Evolutionary conservation across 352 stramenopile species (phyloP), one percentile per base, ranked within the genome.

Genomic region (Globisporangium spiculum): DNA sequence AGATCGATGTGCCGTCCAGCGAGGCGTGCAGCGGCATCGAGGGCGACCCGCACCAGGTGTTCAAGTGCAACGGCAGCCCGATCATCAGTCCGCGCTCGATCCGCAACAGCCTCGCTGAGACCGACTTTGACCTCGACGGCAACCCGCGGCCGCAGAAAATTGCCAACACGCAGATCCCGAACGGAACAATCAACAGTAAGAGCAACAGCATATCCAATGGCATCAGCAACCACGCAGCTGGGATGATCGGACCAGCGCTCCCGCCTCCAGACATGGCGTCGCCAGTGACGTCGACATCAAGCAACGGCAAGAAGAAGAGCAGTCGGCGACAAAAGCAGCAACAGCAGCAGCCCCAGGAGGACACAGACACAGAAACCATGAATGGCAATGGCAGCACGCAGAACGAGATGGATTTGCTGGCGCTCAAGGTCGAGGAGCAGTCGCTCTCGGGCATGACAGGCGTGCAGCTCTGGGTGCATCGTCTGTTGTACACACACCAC

Each of bases 81-180:
- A 91, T 86, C 48, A 86, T 91, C 59, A 92, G 84, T 55, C 84
- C 84, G n/a, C 69, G 82, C 1, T 82, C 80, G 14, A 90, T 92
- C 70, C 80, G 79, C 58, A 86, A 88, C 65, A 88, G 77, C 22
- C 73, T 92, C 24, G 76, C 78, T 10, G 84, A 90, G 63, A 74
- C 81, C 30, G 75, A 86, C 57, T 84, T 78, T 54, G 80, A 78
- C 20, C 62, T 84, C 20, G 72, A 89, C 22, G 75, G 72, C 27
- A 80, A 86, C 65, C 60, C 76, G 1, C 65, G 77, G 32, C 71
- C 75, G n/a, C 65, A 72, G 46, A 79, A 79, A 26, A 60, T 67
- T 3, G 67, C 70, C 8, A 68, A 72, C 38, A 73, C 63, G 9
- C 65, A 68, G 63, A 57, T 44, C 44, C 3, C 8, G 27, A 63